phyloP scores from a whole-genome alignment of 495 filamentous ascomycete genomes.

The Aspergillus biplanus region DNA sequence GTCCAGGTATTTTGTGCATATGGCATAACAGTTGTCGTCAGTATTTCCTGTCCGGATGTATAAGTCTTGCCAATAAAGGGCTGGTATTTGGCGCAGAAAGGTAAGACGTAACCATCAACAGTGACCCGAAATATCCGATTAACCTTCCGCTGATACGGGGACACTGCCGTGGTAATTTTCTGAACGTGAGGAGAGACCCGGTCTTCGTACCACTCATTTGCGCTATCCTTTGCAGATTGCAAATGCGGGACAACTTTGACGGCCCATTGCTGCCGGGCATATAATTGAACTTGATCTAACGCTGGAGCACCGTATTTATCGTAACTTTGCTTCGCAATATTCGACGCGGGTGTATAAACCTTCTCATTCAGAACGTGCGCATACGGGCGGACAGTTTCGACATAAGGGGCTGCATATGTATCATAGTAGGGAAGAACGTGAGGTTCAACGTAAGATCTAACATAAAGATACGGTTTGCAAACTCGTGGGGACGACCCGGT shows the following conservation, averaged over 20 bases:
- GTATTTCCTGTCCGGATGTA: constrained; percentile 63
- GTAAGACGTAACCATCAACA: constrained; percentile 73
- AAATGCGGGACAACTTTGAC: constrained; percentile 74
- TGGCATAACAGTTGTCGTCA: constrained; percentile 73
- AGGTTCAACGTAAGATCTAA: constrained; percentile 69
- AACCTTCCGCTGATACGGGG: constrained; percentile 73
- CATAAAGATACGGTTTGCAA: constrained; percentile 81
- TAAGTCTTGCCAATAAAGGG: constrained; percentile 79
- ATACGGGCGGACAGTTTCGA: constrained; percentile 77
- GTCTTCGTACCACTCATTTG: constrained; percentile 66
- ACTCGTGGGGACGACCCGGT: constrained; percentile 73
- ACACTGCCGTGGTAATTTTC: constrained; percentile 54
- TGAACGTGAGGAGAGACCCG: constrained; percentile 75
- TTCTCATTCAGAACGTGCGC: constrained; percentile 65
- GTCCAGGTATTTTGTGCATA: constrained; percentile 70
- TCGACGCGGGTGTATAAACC: constrained; percentile 67
- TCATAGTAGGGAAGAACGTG: constrained; percentile 88
- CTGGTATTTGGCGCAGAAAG: constrained; percentile 68
- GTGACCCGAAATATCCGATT: constrained; percentile 62
- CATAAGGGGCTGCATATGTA: constrained; percentile 78
- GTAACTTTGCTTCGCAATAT: constrained; percentile 64
- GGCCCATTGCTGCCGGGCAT: constrained; percentile 75
- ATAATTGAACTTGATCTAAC: constrained; percentile 65
- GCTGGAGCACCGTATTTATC: constrained; percentile 77
- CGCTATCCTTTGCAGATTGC: constrained; percentile 60